A percentile compares a stretch with the other conserved stretches of the same genome.
phyloP scores from a whole-genome alignment of 129 eudicot genomes.

The Helianthus tuberosus region DNA sequence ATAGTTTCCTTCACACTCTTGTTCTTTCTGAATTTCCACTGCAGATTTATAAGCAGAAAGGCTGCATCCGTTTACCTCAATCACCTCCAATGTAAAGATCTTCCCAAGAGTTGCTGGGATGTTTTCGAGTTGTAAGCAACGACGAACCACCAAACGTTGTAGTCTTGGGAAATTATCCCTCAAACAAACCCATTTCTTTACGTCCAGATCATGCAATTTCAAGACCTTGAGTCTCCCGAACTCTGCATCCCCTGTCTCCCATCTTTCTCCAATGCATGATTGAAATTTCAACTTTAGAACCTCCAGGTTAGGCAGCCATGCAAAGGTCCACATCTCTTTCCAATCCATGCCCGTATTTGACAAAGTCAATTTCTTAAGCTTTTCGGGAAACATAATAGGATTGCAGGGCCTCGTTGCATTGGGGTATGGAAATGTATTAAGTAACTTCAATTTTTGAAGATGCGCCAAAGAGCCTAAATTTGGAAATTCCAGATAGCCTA shows the following conservation, averaged over 20 bases:
- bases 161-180: constrained; percentile 10
- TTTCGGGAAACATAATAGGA: constrained; percentile 24
- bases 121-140: constrained; percentile 12
- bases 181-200: constrained; percentile 14
- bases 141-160: constrained; percentile 13
- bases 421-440: neutral
- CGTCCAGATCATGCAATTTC: constrained; percentile 7
- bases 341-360: constrained; percentile 7
- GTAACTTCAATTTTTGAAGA: constrained; percentile 37
- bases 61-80: constrained; percentile 11
- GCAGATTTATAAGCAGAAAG: too few species aligned
- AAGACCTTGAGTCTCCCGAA: constrained; percentile 21
- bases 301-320: constrained; percentile 10
- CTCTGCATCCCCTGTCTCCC: constrained; percentile 18
- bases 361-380: constrained; percentile 20
- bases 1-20: too few species aligned
- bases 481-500: constrained; percentile 18
- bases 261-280: constrained; percentile 13
- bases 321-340: constrained; percentile 20
- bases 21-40: too few species aligned
- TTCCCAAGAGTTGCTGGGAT: constrained; percentile 26
- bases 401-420: neutral
- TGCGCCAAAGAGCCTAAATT: neutral
- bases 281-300: constrained; percentile 17
- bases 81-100: constrained; percentile 10